Base-by-base conservation (phyloP, 2,329 filamentous ascomycete genomes). In the Phaeosphaeriaceae sp. region DNA sequence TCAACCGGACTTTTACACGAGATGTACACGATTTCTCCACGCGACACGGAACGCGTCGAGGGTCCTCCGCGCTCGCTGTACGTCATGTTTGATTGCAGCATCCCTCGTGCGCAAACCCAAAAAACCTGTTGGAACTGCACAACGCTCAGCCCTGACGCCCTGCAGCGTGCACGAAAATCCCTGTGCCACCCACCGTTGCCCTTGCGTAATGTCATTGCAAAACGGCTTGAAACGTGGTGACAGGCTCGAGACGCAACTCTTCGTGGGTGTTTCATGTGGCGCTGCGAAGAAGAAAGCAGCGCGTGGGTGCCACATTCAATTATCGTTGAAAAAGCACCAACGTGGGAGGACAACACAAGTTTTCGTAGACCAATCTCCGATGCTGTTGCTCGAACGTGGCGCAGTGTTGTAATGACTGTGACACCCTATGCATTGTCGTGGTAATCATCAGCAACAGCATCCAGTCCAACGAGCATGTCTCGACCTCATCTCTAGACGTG, bases 1-100 rank as follows among this genome's bases (percentile, higher is more conserved):
- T 36, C 31, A 36, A 7, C 31, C 31, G 31, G 31, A 11, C 31
- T 7, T 36, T 36, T 36, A 36, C 31, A 36, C 51, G 48, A 40
- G 54, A 57, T 56, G 54, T 56, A 51, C 61, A 54, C 58, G 48
- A 60, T 36, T 55, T 48, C 58, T 61, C 63, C 60, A 70, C 54
- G 55, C 59, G 63, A 64, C 61, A 65, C 61, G 49, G 56, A 54
- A 54, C 50, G 48, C 47, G 27, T 33, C 25, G 46, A 50, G 40
- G 53, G 45, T n/a, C 44, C 53, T 13, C 47, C 53, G 22, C 42
- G 45, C 41, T n/a, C 17, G 33, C 20, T 25, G 45, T 55, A 51
- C 57, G 57, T 56, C 57, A 62, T 53, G 40, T 41, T 40, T 25
- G 40, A 48, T 50, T 42, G 50, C 51, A 48, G 40, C 47, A 40